These are phyloP conservation scores for Kandelia obovata DNA, from an alignment of 345 rosid genomes.

Conservation along the genomic window DNA sequence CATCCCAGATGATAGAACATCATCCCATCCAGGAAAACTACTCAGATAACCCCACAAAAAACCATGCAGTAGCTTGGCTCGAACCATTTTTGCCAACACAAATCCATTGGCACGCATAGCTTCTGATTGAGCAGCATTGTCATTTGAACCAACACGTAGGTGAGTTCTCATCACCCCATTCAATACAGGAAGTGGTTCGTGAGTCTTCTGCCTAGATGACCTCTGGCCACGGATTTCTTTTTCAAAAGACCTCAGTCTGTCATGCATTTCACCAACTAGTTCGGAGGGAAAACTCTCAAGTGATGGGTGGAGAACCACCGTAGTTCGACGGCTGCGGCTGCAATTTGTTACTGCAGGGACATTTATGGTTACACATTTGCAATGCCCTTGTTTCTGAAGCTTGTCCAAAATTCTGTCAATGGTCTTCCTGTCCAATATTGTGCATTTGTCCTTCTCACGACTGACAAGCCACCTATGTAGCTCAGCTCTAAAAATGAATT, in stretches of 20 bases:
- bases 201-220: slow-evolving; percentile 45
- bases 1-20: slow-evolving; percentile 38
- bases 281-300: slow-evolving; percentile 54
- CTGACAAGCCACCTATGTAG: slow-evolving; percentile 75
- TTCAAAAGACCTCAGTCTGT: slow-evolving; percentile 73
- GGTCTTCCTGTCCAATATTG: slow-evolving; percentile 78
- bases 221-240: slow-evolving; percentile 65
- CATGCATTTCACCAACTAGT: slow-evolving; percentile 59
- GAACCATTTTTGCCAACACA: slow-evolving; percentile 90
- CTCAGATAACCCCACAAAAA: slow-evolving; percentile 75
- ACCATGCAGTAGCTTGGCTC: slow-evolving; percentile 73
- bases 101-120: slow-evolving; percentile 94
- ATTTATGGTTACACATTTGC: slow-evolving; percentile 56
- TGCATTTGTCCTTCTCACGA: slow-evolving; percentile 72
- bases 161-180: slow-evolving; percentile 68
- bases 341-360: slow-evolving; percentile 84
- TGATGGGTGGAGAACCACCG: slow-evolving; percentile 78
- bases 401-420: slow-evolving; percentile 64
- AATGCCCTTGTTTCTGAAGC: slow-evolving; percentile 78
- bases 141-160: slow-evolving; percentile 41
- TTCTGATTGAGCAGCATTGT: slow-evolving; percentile 48
- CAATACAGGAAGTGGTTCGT: slow-evolving; percentile 59
- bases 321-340: slow-evolving; percentile 54
- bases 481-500: slow-evolving; percentile 71
- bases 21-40: slow-evolving; percentile 48